A percentile compares a stretch with the other conserved stretches of the same genome.
phyloP scores from a whole-genome alignment of 1,284 basidiomycete genomes.

The Fereydounia khargensis region DNA sequence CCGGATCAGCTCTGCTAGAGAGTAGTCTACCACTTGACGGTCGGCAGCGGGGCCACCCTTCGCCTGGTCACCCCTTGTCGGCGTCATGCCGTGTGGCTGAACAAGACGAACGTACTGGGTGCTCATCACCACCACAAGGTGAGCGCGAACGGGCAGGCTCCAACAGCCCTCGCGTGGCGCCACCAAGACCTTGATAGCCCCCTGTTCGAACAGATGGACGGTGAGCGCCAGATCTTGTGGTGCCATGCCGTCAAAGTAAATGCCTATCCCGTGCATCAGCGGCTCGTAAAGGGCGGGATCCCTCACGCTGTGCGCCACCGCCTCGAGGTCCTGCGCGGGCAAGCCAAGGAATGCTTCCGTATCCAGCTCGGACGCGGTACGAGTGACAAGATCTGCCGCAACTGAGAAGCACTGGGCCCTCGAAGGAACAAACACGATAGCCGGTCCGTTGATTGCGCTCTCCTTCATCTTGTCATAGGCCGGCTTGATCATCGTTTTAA shows the following conservation, averaged over 20 bases:
- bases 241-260: slow-evolving; percentile 75
- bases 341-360: slow-evolving; percentile 68
- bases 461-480: slow-evolving; percentile 65
- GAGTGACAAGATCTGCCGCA: slow-evolving; percentile 81
- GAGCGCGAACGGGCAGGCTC: slow-evolving; percentile 77
- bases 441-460: slow-evolving; percentile 62
- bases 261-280: slow-evolving; percentile 82
- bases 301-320: slow-evolving; percentile 65
- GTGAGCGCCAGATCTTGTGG: slow-evolving; percentile 73
- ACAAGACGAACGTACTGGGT: slow-evolving; percentile 74
- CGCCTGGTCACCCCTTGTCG: no score
- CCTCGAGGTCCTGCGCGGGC: slow-evolving; percentile 66
- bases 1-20: slow-evolving; percentile 74
- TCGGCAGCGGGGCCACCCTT: slow-evolving; percentile 60
- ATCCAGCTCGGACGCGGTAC: slow-evolving; percentile 73
- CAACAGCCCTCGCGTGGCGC: slow-evolving; percentile 80
- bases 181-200: slow-evolving; percentile 77
- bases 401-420: slow-evolving; percentile 73
- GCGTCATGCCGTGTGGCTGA: slow-evolving; percentile 5
- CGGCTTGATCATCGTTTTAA: slow-evolving; percentile 90
- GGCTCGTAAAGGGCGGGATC: slow-evolving; percentile 72
- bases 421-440: slow-evolving; percentile 89
- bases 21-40: slow-evolving; percentile 75
- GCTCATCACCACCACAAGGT: slow-evolving; percentile 82
- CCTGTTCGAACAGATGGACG: slow-evolving; percentile 78